These are phyloP conservation scores for Perilla frutescens DNA, from an alignment of 257 asterid species.

Conservation along the genomic window DNA sequence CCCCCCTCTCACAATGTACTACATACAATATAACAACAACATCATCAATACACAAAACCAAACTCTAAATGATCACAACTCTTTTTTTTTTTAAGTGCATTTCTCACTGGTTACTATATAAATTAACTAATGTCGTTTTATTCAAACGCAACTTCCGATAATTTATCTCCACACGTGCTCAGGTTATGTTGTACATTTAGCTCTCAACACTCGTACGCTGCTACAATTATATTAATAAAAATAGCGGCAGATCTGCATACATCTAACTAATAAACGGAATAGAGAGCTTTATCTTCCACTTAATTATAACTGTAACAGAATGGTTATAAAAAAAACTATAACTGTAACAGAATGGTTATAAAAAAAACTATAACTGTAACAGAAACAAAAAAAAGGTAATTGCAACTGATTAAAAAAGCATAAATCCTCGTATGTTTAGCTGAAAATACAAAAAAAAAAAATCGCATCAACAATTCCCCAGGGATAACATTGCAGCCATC, in stretches of 20 bases:
- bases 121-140: neutral
- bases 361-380: no score
- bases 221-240: neutral
- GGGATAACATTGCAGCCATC: no score
- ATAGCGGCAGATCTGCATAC: neutral
- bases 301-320: neutral
- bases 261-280: neutral
- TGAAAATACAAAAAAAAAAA: neutral
- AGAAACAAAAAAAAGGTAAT: neutral
- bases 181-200: neutral
- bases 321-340: no score
- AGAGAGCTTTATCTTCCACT: neutral
- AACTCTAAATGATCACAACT: slow-evolving; percentile 2
- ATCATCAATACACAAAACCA: slow-evolving; percentile 6
- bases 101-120: neutral
- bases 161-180: slow-evolving; percentile 1
- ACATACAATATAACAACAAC: slow-evolving; percentile 26
- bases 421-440: neutral
- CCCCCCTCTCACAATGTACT: slow-evolving; percentile 98
- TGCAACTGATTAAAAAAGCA: neutral
- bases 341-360: no score
- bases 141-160: slow-evolving; percentile 2
- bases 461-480: neutral
- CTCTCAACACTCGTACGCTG: neutral
- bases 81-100: neutral